Evolutionary conservation across 352 stramenopile genomes (phyloP).

Genomic region (Phytophthora brassicae): DNA sequence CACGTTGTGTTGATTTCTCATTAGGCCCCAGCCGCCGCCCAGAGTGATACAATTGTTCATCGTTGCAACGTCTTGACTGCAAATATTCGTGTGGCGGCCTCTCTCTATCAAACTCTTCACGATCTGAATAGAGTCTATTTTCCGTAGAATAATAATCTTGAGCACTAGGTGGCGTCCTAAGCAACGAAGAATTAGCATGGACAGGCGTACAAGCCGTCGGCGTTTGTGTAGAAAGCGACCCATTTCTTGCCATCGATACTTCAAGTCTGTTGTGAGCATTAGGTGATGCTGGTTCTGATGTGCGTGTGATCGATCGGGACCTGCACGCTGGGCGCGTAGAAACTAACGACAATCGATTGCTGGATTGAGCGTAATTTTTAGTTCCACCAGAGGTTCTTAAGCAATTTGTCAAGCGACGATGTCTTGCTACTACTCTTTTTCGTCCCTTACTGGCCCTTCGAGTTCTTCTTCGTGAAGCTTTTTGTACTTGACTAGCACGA

Average conservation of each 20-base stretch:
- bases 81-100: neutral
- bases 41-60: no score
- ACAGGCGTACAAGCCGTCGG: neutral
- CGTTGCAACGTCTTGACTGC: neutral
- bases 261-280: neutral
- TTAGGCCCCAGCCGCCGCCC: no score
- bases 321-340: constrained; percentile 12
- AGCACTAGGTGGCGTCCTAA: neutral
- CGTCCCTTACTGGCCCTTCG: constrained; percentile 1
- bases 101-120: neutral
- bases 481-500: neutral
- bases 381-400: constrained; percentile 28
- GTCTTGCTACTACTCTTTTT: constrained; percentile 27
- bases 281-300: neutral
- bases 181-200: neutral
- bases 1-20: neutral
- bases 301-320: neutral
- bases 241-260: neutral
- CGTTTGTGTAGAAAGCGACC: neutral
- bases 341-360: constrained; percentile 31
- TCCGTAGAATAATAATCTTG: neutral
- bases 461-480: constrained; percentile 1
- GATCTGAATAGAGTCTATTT: neutral
- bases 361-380: constrained; percentile 46
- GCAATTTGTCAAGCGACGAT: no score